Base-by-base conservation (phyloP, 768 basidiomycete species). In the Amanita muscaria region DNA sequence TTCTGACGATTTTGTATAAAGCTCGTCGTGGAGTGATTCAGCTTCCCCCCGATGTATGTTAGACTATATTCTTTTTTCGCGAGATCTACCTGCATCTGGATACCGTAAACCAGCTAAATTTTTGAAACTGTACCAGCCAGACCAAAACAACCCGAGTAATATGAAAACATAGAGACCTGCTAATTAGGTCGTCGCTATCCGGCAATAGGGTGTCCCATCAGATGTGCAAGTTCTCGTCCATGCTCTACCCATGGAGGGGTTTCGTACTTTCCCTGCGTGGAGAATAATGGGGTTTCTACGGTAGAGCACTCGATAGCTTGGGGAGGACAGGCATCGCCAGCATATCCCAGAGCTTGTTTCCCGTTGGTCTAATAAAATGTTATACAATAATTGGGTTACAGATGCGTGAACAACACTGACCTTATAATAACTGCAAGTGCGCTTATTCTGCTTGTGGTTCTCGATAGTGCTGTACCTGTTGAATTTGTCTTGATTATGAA, bases 361-460 rank as follows among this genome's bases (percentile, higher is more conserved):
- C 49, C 49, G 37, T 30, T 31, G 4, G 16, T 27, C 49, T 50
- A n/a, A n/a, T n/a, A n/a, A n/a, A n/a, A n/a, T n/a, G n/a, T n/a
- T n/a, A n/a, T n/a, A n/a, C n/a, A n/a, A n/a, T n/a, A n/a, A n/a
- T n/a, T n/a, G n/a, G n/a, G n/a, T n/a, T n/a, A n/a, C n/a, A n/a
- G n/a, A n/a, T n/a, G n/a, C n/a, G n/a, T n/a, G n/a, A n/a, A n/a
- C n/a, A n/a, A n/a, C n/a, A 44, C 33, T 19, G n/a, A 47, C 49
- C 33, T 50, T 50, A 18, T 47, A 31, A 24, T 50, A 50, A 24
- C 18, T 24, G 33, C 49, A 50, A 11, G 36, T 46, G 31, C 40
- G 48, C 14, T 19, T 8, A 21, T 23, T 14, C 18, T 9, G 24
- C 23, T 12, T 11, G 18, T 19, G 10, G 37, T 40, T 16, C 19